A percentile compares a stretch with the other conserved stretches of the same genome.
These are phyloP conservation scores for Macrolepiota fuliginosa DNA, from an alignment of 768 basidiomycete species.

Conservation along the genomic window DNA sequence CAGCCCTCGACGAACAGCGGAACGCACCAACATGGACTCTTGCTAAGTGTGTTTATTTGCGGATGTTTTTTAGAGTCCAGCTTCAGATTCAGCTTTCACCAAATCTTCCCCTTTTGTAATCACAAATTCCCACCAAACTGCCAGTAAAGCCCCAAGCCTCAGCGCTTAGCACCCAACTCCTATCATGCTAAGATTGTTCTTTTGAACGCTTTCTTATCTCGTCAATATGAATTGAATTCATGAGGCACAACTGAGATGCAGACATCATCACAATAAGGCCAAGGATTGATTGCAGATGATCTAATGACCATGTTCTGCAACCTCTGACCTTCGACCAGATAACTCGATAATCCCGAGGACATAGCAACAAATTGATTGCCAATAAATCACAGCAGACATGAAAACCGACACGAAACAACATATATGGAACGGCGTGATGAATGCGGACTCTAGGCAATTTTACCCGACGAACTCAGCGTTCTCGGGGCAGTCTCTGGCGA, in stretches of 20 bases:
- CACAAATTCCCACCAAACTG: background rate
- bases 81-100: background rate
- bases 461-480: slow-evolving; percentile 48
- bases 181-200: too few relatives aligned
- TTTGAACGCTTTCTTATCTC: too few relatives aligned
- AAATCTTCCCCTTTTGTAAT: background rate
- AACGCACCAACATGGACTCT: background rate
- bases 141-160: too few relatives aligned
- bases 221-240: too few relatives aligned
- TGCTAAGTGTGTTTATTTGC: background rate
- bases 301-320: too few relatives aligned
- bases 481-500: slow-evolving; percentile 66
- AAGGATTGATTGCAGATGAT: too few relatives aligned
- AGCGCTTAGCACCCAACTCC: too few relatives aligned
- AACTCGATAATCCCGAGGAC: background rate
- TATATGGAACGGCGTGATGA: background rate
- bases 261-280: too few relatives aligned
- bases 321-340: background rate
- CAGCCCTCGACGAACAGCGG: background rate
- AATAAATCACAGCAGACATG: slow-evolving; percentile 5
- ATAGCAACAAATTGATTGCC: background rate
- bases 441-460: slow-evolving; percentile 15
- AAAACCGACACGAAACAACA: background rate
- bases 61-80: background rate
- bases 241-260: too few relatives aligned